Percentiles rank a stretch among this genome's conserved stretches.
Conservation (phyloP, 2,329 filamentous ascomycete genomes). For the Dactylellina drechsleri region DNA sequence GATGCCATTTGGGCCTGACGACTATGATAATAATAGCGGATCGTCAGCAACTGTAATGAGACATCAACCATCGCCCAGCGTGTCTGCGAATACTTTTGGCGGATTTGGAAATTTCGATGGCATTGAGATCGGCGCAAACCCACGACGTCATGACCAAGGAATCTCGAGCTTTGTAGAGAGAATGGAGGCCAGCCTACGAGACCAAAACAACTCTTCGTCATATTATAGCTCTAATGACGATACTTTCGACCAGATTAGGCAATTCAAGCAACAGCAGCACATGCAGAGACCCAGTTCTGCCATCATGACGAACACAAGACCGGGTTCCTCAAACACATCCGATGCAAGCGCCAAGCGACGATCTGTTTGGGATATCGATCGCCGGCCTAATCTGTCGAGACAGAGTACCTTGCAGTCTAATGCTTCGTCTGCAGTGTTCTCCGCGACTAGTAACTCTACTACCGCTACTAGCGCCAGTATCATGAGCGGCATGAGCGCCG, state of each 20-base stretch:
- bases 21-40: slow-evolving; percentile 45
- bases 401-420: slow-evolving; percentile 53
- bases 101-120: slow-evolving; percentile 70
- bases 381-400: slow-evolving; percentile 45
- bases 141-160: slow-evolving; percentile 39
- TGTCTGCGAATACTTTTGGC: slow-evolving; percentile 66
- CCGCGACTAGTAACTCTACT: slow-evolving; percentile 72
- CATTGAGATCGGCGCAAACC: slow-evolving; percentile 61
- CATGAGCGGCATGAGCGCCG: slow-evolving; percentile 92
- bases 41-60: slow-evolving; percentile 61
- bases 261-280: slow-evolving; percentile 42
- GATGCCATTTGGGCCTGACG: slow-evolving; percentile 36
- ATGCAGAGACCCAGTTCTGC: slow-evolving; percentile 42
- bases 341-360: slow-evolving; percentile 40
- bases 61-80: slow-evolving; percentile 79
- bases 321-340: slow-evolving; percentile 28
- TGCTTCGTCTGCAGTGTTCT: slow-evolving; percentile 50
- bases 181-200: slow-evolving; percentile 45
- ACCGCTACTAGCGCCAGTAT: slow-evolving; percentile 82
- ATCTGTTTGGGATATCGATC: slow-evolving; percentile 52
- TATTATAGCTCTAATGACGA: slow-evolving; percentile 49
- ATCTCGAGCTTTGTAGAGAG: slow-evolving; percentile 48
- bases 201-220: slow-evolving; percentile 21
- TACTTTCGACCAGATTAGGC: slow-evolving; percentile 43
- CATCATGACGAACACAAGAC: slow-evolving; percentile 27